A percentile compares a stretch with the other conserved stretches of the same genome.
Conservation (phyloP, 805 yeast species). For the Candida methanosorbosa region DNA sequence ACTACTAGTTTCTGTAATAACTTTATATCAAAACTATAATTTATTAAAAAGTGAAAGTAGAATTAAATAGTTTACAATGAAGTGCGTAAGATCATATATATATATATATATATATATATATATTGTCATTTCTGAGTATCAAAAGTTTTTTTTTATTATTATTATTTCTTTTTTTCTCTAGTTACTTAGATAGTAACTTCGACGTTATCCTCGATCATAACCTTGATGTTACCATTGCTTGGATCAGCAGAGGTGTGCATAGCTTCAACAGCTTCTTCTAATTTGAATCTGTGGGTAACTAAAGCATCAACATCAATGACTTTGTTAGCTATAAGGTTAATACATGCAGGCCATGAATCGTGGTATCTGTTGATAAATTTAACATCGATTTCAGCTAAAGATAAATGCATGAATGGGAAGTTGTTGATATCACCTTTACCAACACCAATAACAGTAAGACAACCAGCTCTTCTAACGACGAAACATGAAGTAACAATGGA, state of each 20-base stretch:
- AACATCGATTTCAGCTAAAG: conserved; percentile 43
- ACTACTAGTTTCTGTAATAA: too few species aligned
- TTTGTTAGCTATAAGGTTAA: conserved; percentile 36
- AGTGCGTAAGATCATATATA: too few species aligned
- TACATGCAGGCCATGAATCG: conserved; percentile 50
- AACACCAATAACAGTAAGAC: conserved; percentile 41
- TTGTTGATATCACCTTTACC: conserved; percentile 36
- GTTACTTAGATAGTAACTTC: conserved; percentile 4
- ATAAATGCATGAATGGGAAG: conserved; percentile 47
- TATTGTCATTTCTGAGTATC: too few species aligned
- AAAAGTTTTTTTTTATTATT: too few species aligned
- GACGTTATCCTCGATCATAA: conserved; percentile 30
- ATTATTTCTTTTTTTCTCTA: too few species aligned
- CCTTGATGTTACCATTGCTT: conserved; percentile 36
- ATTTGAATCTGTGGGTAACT: conserved; percentile 39
- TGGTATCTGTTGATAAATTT: conserved; percentile 46
- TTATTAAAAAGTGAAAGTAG: too few species aligned
- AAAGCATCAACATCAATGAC: conserved; percentile 35
- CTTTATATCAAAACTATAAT: too few species aligned
- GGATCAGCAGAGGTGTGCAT: conserved; percentile 31
- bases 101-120: neutral
- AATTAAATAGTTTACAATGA: too few species aligned
- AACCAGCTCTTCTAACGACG: conserved; percentile 38
- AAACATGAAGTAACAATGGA: conserved; percentile 38
- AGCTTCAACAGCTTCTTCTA: conserved; percentile 41